Evolutionary conservation across 192 early-diverging fungal species (phyloP).

Genomic region (Radiomyces spectabilis): DNA sequence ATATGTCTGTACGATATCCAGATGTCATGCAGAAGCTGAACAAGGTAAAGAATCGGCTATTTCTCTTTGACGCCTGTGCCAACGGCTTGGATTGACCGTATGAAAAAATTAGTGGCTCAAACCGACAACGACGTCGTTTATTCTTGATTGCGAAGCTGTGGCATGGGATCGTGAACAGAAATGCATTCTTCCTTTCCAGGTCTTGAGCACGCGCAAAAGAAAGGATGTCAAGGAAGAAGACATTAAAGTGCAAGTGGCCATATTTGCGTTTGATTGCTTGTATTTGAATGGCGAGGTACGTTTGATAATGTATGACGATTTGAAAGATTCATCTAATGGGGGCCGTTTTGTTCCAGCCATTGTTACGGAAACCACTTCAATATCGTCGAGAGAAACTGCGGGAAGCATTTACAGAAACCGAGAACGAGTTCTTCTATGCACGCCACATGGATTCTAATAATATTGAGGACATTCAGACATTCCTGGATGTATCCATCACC

Average conservation of each 20-base stretch:
- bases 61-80: too few relatives aligned
- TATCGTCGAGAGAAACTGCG: conserved; percentile 68
- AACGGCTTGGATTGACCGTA: background rate
- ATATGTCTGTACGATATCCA: conserved; percentile 87
- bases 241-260: conserved; percentile 90
- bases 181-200: conserved; percentile 91
- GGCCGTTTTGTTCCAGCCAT: conserved; percentile 36
- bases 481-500: conserved; percentile 70
- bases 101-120: conserved; percentile 32
- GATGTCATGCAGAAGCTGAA: conserved; percentile 79
- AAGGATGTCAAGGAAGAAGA: conserved; percentile 92
- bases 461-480: conserved; percentile 93
- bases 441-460: conserved; percentile 70
- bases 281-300: conserved; percentile 86
- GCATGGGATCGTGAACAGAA: conserved; percentile 89
- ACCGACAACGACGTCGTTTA: conserved; percentile 70
- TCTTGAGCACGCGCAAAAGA: conserved; percentile 87
- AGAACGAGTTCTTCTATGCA: conserved; percentile 89
- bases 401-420: conserved; percentile 63
- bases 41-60: conserved; percentile 42
- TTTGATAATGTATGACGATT: background rate
- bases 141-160: conserved; percentile 98
- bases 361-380: conserved; percentile 69
- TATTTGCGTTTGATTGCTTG: conserved; percentile 95
- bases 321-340: background rate